Evolutionary conservation across 768 basidiomycete genomes (phyloP).

Genomic region (Phlegmacium glaucopus): DNA sequence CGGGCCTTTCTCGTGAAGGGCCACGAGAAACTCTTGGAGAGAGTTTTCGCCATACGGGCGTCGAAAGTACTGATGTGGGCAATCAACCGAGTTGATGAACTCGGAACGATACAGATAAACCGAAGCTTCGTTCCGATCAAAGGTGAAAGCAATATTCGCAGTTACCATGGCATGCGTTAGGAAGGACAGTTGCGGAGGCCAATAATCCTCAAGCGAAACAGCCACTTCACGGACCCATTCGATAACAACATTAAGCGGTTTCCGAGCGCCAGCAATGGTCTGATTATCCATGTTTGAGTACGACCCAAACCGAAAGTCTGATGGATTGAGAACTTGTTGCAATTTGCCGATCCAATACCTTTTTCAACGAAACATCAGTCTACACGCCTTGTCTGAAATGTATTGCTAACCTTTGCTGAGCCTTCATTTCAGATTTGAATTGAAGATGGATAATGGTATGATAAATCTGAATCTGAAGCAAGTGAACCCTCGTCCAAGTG

Average conservation of each 20-base stretch:
- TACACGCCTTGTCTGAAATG: neutral
- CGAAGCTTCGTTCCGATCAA: slow-evolving; percentile 32
- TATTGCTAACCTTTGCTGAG: slow-evolving; percentile 15
- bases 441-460: slow-evolving; percentile 26
- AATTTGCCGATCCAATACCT: slow-evolving; percentile 47
- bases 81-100: slow-evolving; percentile 16
- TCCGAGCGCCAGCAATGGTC: slow-evolving; percentile 23
- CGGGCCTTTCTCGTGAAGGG: slow-evolving; percentile 23
- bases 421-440: slow-evolving; percentile 5
- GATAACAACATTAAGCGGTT: slow-evolving; percentile 33
- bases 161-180: slow-evolving; percentile 39
- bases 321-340: slow-evolving; percentile 48
- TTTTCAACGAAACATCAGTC: neutral
- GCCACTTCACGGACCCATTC: slow-evolving; percentile 41
- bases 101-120: slow-evolving; percentile 31
- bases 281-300: slow-evolving; percentile 28
- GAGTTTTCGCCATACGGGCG: slow-evolving; percentile 6
- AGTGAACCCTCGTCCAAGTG: slow-evolving; percentile 37
- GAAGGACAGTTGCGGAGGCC: slow-evolving; percentile 20
- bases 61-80: slow-evolving; percentile 17
- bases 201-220: slow-evolving; percentile 30
- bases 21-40: slow-evolving; percentile 19
- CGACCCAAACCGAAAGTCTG: slow-evolving; percentile 44
- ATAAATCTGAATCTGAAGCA: slow-evolving; percentile 49
- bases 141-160: slow-evolving; percentile 32